Base-by-base conservation (phyloP, 306 rosid species). In the Cercis canadensis region DNA sequence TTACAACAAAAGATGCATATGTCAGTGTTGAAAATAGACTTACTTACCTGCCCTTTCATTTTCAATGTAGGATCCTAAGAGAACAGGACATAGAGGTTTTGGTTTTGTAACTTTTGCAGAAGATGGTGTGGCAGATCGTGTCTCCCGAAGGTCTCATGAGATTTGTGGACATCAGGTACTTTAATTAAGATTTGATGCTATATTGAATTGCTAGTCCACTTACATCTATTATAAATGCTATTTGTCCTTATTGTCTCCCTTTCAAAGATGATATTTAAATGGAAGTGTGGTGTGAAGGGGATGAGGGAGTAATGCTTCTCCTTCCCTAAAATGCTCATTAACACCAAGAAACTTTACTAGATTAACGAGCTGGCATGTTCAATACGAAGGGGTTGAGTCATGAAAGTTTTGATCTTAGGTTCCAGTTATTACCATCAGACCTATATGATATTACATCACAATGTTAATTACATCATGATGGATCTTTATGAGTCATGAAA, bases 81-180 rank as follows among this genome's bases (percentile, higher is more conserved):
- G 93, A 85, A 54, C 93, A 21, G 93, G 98, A 36, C 98, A 92
- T 79, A 83, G 97, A 84, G 98, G 98, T 65, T 92, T 90, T 84
- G 98, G 97, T 57, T 92, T 92, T 81, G 97, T 92, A 62, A 90
- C 98, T 53, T 92, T 92, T 57, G 96, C 96, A 65, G 96, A 92
- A 63, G 96, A 90, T 37, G 97, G 96, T 55, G 98, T 93, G 52
- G 97, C 97, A 36, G 96, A 93, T 59, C 96, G 94, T 65, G 96
- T 93, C 47, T 84, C 97, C 47, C 86, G 96, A 68, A 87, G 98
- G 81, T 71, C 97, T 70, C 98, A 93, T 69, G 97, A 88, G 75
- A 93, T 93, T 18, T 88, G 96, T 63, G 97, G 98, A 57, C 97
- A 88, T 34, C 85, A 88, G 98, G 98, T 93, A 52, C 59, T 71